phyloP scores from a whole-genome alignment of 441 rosid species.

The Arabidopsis hybrid region DNA sequence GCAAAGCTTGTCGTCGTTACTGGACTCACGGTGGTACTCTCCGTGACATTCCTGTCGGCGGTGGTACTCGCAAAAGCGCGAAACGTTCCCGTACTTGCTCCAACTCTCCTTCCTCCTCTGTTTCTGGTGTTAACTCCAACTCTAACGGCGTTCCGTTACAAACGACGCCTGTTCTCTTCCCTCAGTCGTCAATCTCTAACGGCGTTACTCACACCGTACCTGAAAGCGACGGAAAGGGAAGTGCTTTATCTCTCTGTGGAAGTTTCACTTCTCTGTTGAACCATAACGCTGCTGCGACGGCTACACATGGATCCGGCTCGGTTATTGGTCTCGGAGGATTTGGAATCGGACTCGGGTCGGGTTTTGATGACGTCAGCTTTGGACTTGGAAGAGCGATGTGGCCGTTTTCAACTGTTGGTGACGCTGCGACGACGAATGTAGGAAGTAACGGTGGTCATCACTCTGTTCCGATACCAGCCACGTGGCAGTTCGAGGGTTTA shows the following conservation, averaged over 20 bases:
- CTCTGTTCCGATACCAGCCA: constrained; percentile 42
- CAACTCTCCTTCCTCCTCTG: constrained; percentile 19
- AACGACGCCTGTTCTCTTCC: constrained; percentile 40
- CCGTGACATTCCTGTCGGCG: constrained; percentile 92
- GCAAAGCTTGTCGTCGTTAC: constrained; percentile 94
- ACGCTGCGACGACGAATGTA: constrained; percentile 43
- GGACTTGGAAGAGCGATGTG: constrained; percentile 85
- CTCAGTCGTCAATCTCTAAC: constrained; percentile 54
- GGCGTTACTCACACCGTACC: constrained; percentile 46
- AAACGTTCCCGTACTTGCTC: constrained; percentile 72
- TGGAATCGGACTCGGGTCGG: constrained; percentile 69
- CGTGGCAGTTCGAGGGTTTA: constrained; percentile 83
- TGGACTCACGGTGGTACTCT: constrained; percentile 98
- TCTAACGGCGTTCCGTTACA: constrained; percentile 41
- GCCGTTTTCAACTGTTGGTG: constrained; percentile 60
- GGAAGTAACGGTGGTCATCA: constrained; percentile 41
- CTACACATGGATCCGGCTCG: constrained; percentile 64
- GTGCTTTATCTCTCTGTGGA: constrained; percentile 50
- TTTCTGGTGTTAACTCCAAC: constrained; percentile 16
- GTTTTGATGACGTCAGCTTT: constrained; percentile 68
- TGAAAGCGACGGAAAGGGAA: constrained; percentile 49
- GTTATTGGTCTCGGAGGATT: constrained; percentile 70
- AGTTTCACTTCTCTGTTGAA: constrained; percentile 78
- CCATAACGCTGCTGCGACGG: constrained; percentile 20
- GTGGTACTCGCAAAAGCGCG: constrained; percentile 80